Evolutionary conservation across 148 eudicot genomes (phyloP), one percentile per base, ranked within the genome.

Genomic region (Rhododendron vialii): DNA sequence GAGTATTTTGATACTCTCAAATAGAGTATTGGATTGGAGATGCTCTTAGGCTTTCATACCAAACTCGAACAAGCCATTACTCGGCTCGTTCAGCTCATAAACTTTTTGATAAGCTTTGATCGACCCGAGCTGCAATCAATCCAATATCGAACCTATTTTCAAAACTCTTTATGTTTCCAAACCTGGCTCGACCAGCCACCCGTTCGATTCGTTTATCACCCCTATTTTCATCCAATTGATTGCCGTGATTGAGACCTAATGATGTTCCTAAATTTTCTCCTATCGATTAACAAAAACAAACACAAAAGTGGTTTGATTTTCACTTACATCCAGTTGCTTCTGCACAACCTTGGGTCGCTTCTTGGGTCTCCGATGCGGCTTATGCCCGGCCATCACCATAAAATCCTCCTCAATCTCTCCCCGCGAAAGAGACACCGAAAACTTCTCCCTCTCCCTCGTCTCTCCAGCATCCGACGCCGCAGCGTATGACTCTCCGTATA

Each of bases 401-500:
- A 92, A 93, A 83, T 93, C 93, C 75, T 90, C 91, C 80, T 88
- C 92, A 45, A 91, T 87, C 50, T 91, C 93, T 47, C 83, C 75
- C 61, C 89, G 82, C 0, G 92, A 88, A 6, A 93, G 90, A 14
- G 92, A 36, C 30, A 90, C 88, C 0, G 92, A 90, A 69, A 92
- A 90, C 78, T 89, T 89, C 13, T 84, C 59, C 67, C 92, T 86
- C 88, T 89, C 85, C 67, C 87, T 88, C 86, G 83, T 53, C 51
- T 59, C 79, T 36, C 36, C 85, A 6, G 67, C 30, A 1, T 28
- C 38, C 69, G 81, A 87, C 82, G 30, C 92, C 84, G 30, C 92
- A 83, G 65, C 79, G 14, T 1, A 78, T 5, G 47, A 89, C 82
- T 89, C 85, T 55, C 82, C 87, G 8, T 79, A 79, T 2, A 43